phyloP scores from a whole-genome alignment of 164 flowering plant species.

The Chimonanthus salicifolius region DNA sequence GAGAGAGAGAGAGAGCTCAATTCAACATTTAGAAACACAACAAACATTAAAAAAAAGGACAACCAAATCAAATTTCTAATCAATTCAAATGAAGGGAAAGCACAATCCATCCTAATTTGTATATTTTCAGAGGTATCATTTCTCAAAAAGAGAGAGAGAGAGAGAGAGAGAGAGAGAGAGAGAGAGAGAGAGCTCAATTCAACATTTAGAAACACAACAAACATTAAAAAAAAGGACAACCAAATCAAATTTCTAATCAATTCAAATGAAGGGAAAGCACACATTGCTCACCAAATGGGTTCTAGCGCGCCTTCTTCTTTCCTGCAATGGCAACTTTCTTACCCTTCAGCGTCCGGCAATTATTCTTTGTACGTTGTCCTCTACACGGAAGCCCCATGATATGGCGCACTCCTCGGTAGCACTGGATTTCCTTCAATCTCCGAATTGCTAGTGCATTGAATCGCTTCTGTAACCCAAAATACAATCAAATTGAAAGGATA shows the following conservation, averaged over 20 bases:
- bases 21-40: not conserved
- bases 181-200: not conserved
- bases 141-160: too few relatives aligned
- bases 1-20: not conserved
- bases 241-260: not conserved
- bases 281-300: not conserved
- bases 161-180: not conserved
- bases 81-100: not conserved
- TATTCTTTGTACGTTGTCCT: conserved; percentile 93
- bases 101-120: too few relatives aligned
- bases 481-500: not conserved
- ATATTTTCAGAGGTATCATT: too few relatives aligned
- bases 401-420: conserved; percentile 86
- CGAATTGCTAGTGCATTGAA: conserved; percentile 68
- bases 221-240: not conserved
- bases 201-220: not conserved
- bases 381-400: conserved; percentile 87
- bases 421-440: conserved; percentile 91
- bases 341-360: conserved; percentile 89
- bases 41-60: not conserved
- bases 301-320: conserved; percentile 65
- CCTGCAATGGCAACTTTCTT: conserved; percentile 79
- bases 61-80: not conserved
- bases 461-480: conserved; percentile 53
- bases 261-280: not conserved